Evolutionary conservation across 139 green algal genomes (phyloP).

Genomic region (Micractinium sp.): DNA sequence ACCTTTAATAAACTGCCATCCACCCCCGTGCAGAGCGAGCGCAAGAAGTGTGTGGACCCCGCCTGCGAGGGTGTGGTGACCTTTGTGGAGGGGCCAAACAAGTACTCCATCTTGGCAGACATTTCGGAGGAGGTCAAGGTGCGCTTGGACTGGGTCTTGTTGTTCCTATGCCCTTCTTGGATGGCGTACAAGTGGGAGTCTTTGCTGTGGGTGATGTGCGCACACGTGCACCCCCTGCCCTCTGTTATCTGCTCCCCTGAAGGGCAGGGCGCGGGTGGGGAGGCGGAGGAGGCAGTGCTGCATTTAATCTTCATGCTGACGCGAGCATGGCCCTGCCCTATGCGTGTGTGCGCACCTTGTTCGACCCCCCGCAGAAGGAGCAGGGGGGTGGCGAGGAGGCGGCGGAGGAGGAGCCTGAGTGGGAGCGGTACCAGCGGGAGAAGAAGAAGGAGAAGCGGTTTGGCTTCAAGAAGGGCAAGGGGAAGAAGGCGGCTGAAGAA

Average conservation of each 20-base stretch:
- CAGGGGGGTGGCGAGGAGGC: background rate
- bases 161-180: too few species aligned
- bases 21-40: background rate
- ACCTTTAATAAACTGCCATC: too few species aligned
- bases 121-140: conserved; percentile 19
- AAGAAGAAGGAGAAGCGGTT: conserved; percentile 5
- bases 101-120: conserved; percentile 15
- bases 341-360: background rate
- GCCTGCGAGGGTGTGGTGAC: conserved; percentile 3
- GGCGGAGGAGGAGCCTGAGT: conserved; percentile 10
- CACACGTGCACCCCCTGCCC: background rate
- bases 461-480: conserved; percentile 23
- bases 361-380: background rate
- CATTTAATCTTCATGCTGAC: background rate
- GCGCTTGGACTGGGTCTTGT: background rate
- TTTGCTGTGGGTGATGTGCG: too few species aligned
- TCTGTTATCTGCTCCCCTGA: too few species aligned
- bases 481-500: background rate
- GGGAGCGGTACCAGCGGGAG: conserved; percentile 4
- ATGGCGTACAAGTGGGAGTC: too few species aligned
- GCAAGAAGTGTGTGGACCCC: conserved; percentile 14
- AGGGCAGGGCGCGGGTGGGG: background rate
- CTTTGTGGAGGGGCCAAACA: conserved; percentile 22
- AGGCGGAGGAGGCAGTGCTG: background rate
- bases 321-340: background rate